Percentiles rank a stretch among this genome's conserved stretches.
Conservation (phyloP, 2,329 filamentous ascomycete species). For the Paramyrothecium sp. region DNA sequence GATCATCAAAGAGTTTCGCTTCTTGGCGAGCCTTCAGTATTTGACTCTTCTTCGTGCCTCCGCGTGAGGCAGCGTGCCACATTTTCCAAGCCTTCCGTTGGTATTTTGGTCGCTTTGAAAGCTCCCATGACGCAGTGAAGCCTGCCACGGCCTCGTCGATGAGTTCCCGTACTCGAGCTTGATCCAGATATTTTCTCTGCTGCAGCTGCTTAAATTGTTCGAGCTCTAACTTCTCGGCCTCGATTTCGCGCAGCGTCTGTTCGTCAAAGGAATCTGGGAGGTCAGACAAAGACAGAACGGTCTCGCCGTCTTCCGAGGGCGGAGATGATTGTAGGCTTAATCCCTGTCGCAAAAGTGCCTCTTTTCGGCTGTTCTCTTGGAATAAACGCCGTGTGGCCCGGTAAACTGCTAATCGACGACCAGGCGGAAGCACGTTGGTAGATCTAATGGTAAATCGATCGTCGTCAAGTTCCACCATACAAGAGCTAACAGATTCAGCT, state of each 20-base stretch:
- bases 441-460: conserved; percentile 23
- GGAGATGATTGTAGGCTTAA: conserved; percentile 7
- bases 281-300: conserved; percentile 35
- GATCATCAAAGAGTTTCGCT: conserved; percentile 41
- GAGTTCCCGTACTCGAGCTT: conserved; percentile 46
- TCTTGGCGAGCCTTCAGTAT: conserved; percentile 42
- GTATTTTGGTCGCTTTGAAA: conserved; percentile 54
- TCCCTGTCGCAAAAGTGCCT: conserved; percentile 8
- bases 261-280: conserved; percentile 41
- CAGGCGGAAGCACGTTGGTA: conserved; percentile 32
- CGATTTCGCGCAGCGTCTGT: conserved; percentile 60
- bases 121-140: conserved; percentile 55
- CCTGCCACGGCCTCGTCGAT: conserved; percentile 54
- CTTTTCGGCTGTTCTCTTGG: conserved; percentile 17
- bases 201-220: conserved; percentile 4
- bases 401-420: conserved; percentile 42
- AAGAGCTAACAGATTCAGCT: conserved; percentile 15
- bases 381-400: conserved; percentile 39
- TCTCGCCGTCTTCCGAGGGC: conserved; percentile 26
- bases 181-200: conserved; percentile 29
- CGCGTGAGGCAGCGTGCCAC: conserved; percentile 58
- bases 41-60: conserved; percentile 30
- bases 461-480: conserved; percentile 14
- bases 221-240: conserved; percentile 31
- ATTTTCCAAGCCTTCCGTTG: conserved; percentile 55